Evolutionary conservation across 352 stramenopile species (phyloP).

Genomic region (Globisporangium paddicum): DNA sequence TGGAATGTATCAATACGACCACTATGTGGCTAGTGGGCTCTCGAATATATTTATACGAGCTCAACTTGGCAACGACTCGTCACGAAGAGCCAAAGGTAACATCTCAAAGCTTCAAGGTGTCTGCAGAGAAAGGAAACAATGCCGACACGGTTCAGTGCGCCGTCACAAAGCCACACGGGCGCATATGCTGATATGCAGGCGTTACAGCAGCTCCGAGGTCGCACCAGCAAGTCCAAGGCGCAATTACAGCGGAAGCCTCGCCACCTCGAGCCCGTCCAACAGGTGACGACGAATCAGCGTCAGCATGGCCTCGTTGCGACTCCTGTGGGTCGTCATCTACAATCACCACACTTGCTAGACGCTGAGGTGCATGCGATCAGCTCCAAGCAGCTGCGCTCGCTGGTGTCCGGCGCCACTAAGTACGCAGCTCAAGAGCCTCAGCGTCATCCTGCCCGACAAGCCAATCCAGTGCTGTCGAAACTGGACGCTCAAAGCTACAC

Average conservation of each 20-base stretch:
- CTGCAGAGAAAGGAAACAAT: not conserved
- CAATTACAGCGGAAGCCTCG: not conserved
- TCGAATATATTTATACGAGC: constrained; percentile 1
- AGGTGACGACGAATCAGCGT: not conserved
- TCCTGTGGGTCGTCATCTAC: not conserved
- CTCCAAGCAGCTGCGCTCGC: not conserved
- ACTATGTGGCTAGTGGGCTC: too few species aligned
- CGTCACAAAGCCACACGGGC: not conserved
- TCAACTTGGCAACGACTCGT: not conserved
- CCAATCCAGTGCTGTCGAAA: not conserved
- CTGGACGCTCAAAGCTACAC: not conserved
- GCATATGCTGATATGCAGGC: not conserved
- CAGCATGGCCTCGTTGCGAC: not conserved
- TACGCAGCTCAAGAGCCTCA: not conserved
- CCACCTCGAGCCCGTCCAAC: constrained; percentile 1
- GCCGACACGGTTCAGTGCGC: not conserved
- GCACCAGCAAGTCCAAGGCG: not conserved
- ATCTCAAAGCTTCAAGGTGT: not conserved
- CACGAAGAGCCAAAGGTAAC: not conserved
- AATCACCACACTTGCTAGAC: not conserved
- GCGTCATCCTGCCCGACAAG: not conserved
- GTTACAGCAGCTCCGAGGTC: not conserved
- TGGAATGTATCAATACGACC: not conserved
- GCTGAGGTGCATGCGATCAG: not conserved
- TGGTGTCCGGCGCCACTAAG: not conserved